Evolutionary conservation across 352 stramenopile genomes (phyloP).

Genomic region (Globisporangium paroecandrum): DNA sequence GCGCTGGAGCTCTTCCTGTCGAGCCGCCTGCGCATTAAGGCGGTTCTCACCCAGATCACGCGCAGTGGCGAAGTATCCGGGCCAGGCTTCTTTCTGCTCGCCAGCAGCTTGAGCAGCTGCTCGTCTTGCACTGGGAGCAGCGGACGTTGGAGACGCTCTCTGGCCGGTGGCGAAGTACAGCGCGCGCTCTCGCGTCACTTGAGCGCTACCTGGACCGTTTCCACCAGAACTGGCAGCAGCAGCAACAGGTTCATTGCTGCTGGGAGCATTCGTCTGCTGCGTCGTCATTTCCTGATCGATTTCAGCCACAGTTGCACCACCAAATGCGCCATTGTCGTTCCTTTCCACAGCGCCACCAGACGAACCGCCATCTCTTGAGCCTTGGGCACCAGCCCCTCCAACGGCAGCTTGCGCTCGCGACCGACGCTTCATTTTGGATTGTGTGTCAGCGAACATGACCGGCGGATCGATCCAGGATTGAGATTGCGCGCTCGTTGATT

Average conservation of each 20-base stretch:
- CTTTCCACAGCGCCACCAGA: not conserved
- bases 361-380: not conserved
- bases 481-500: slow-evolving; percentile 5
- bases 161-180: slow-evolving; percentile 45
- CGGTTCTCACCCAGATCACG: slow-evolving; percentile 60
- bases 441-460: not conserved
- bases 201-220: slow-evolving; percentile 22
- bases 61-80: slow-evolving; percentile 74
- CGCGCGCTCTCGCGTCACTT: slow-evolving; percentile 39
- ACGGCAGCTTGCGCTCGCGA: not conserved
- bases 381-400: not conserved
- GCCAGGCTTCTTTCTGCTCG: slow-evolving; percentile 44
- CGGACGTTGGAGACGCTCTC: slow-evolving; percentile 3
- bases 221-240: not conserved
- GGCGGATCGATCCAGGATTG: too few species aligned
- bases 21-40: slow-evolving; percentile 50
- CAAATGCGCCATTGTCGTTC: not conserved
- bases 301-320: not conserved
- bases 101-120: not conserved
- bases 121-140: not conserved
- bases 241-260: not conserved
- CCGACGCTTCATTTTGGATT: slow-evolving; percentile 27
- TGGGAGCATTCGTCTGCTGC: not conserved
- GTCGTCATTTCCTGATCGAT: slow-evolving; percentile 7
- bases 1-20: slow-evolving; percentile 48